Conservation (phyloP, 2,329 filamentous ascomycete species). For the Alternaria sp. region DNA sequence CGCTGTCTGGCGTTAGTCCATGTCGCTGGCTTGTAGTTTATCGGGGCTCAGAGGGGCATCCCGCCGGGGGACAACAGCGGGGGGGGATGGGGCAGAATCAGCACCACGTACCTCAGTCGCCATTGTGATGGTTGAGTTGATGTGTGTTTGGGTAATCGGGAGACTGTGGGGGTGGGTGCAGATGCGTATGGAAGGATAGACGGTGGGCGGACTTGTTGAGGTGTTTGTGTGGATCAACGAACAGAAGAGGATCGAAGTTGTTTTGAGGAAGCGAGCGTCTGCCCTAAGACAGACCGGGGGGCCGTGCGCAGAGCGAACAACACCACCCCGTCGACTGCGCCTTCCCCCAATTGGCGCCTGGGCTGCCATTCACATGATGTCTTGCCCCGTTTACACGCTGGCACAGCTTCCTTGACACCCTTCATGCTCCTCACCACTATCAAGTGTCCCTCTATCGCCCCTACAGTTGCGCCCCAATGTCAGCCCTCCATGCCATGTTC, state of each 20-base stretch:
- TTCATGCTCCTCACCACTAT: background rate
- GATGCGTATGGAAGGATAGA: constrained; percentile 37
- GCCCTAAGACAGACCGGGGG: constrained; percentile 24
- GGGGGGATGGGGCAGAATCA: constrained; percentile 49
- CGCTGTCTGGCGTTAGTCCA: constrained; percentile 55
- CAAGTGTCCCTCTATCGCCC: background rate
- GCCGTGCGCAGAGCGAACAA: constrained; percentile 27
- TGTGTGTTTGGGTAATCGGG: constrained; percentile 25
- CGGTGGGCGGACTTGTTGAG: constrained; percentile 31
- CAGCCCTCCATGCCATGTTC: background rate
- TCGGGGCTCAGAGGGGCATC: constrained; percentile 53
- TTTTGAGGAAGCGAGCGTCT: constrained; percentile 45
- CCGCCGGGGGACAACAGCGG: constrained; percentile 48
- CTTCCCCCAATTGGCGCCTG: constrained; percentile 30
- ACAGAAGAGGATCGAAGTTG: constrained; percentile 35
- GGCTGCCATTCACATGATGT: constrained; percentile 29
- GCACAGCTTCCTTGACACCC: constrained; percentile 1
- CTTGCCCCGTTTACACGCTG: constrained; percentile 19
- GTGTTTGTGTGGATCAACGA: constrained; percentile 37
- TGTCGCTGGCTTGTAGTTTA: constrained; percentile 39
- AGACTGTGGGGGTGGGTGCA: constrained; percentile 28
- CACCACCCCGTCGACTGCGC: constrained; percentile 33
- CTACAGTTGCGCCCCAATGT: background rate
- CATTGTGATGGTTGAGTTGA: constrained; percentile 57
- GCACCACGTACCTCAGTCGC: constrained; percentile 68